Percentiles rank a stretch among this genome's conserved stretches.
Evolutionary conservation across 441 rosid species (phyloP).

Genomic region (Eutrema salsugineum): DNA sequence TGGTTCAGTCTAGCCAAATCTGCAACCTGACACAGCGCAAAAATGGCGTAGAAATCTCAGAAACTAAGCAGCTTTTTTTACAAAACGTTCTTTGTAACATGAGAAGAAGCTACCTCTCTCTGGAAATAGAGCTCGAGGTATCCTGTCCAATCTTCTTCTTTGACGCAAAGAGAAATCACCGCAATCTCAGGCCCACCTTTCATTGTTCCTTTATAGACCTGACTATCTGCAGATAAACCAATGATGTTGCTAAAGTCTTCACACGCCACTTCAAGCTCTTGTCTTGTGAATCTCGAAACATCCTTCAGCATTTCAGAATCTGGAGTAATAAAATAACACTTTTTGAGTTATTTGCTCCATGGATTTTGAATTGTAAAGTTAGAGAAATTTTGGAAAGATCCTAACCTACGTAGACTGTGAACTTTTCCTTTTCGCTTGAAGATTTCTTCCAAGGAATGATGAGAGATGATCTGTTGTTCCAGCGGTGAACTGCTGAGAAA

Average conservation of each 20-base stretch:
- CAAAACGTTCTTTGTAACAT: not conserved
- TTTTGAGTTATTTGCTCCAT: not conserved
- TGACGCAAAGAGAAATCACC: conserved; percentile 80
- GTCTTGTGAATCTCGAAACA: conserved; percentile 75
- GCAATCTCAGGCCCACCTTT: conserved; percentile 97
- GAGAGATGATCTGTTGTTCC: conserved; percentile 73
- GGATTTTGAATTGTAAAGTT: not conserved
- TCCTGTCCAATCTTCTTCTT: conserved; percentile 94
- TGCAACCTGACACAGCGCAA: conserved; percentile 60
- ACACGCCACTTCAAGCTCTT: conserved; percentile 96
- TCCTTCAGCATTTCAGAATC: conserved; percentile 88
- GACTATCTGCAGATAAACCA: conserved; percentile 90
- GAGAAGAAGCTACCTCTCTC: conserved; percentile 61
- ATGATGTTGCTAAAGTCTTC: conserved; percentile 99
- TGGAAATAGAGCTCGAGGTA: conserved; percentile 93
- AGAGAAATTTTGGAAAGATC: conserved; percentile 15
- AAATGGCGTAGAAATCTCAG: conserved; percentile 13
- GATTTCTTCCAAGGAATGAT: conserved; percentile 99
- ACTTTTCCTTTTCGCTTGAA: conserved; percentile 67
- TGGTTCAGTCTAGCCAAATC: conserved; percentile 91
- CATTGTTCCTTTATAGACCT: conserved; percentile 91
- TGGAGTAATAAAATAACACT: conserved; percentile 33
- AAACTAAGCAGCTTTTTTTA: not conserved
- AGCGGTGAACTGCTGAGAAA: conserved; percentile 64
- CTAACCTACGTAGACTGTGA: conserved; percentile 73